Evolutionary conservation across 2,329 filamentous ascomycete genomes (phyloP).

Genomic region (Delphinella strobiligena): DNA sequence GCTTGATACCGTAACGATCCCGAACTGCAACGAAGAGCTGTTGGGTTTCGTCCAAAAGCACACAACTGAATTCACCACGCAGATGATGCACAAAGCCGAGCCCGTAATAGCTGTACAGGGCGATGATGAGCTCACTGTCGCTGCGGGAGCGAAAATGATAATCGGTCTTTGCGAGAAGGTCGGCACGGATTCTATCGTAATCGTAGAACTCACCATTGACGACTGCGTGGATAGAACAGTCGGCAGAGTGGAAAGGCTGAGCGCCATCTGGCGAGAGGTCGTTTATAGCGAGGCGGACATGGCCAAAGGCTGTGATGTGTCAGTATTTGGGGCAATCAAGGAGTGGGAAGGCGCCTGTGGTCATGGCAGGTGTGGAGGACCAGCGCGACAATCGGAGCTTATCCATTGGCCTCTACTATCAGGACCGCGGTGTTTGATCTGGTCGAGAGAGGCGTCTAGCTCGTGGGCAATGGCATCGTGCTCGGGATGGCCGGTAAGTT

Average conservation of each 20-base stretch:
- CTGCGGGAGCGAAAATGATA: slow-evolving; percentile 36
- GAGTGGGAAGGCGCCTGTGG: slow-evolving; percentile 6
- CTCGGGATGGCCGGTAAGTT: slow-evolving; percentile 11
- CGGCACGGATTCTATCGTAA: slow-evolving; percentile 31
- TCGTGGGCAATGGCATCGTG: slow-evolving; percentile 12
- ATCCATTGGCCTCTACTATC: slow-evolving; percentile 36
- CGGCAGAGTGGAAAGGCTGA: slow-evolving; percentile 31
- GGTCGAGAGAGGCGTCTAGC: slow-evolving; percentile 21
- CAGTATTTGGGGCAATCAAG: slow-evolving; percentile 6
- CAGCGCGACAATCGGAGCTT: slow-evolving; percentile 29
- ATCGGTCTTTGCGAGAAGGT: slow-evolving; percentile 21
- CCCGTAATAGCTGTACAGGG: slow-evolving; percentile 40
- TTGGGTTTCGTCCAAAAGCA: slow-evolving; percentile 36
- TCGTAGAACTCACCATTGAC: slow-evolving; percentile 51
- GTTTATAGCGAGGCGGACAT: slow-evolving; percentile 42
- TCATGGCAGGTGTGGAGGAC: slow-evolving; percentile 17
- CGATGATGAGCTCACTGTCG: slow-evolving; percentile 43
- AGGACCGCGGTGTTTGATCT: slow-evolving; percentile 34
- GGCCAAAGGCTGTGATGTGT: slow-evolving; percentile 29
- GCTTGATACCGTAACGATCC: slow-evolving; percentile 47
- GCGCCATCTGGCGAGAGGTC: slow-evolving; percentile 36
- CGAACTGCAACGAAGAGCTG: slow-evolving; percentile 35
- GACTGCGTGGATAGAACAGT: slow-evolving; percentile 38
- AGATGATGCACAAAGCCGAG: slow-evolving; percentile 34
- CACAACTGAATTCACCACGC: slow-evolving; percentile 43